Percentiles rank a stretch among this genome's conserved stretches.
phyloP scores from a whole-genome alignment of 306 rosid genomes.

The Lagenaria siceraria region DNA sequence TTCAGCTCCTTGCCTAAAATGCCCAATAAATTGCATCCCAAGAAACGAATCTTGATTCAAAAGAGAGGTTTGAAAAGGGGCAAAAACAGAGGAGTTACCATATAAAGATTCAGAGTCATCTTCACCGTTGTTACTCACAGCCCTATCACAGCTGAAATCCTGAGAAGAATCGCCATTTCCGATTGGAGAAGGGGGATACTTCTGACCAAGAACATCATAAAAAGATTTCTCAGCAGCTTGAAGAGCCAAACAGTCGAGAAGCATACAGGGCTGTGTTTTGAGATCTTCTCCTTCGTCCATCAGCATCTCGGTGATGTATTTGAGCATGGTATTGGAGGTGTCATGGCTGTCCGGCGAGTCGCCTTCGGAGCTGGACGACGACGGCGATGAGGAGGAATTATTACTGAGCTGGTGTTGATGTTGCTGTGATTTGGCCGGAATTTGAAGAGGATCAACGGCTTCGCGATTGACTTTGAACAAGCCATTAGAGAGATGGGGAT shows the following conservation, averaged over 20 bases:
- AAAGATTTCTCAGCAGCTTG: constrained; percentile 80
- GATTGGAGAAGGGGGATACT: constrained; percentile 20
- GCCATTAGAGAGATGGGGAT: background rate
- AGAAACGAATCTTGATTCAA: constrained; percentile 16
- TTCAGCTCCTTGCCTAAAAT: background rate
- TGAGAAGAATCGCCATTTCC: background rate
- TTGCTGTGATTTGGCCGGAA: background rate
- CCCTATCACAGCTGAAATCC: constrained; percentile 8
- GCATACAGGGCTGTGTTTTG: constrained; percentile 59
- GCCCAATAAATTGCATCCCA: constrained; percentile 13
- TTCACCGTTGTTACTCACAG: background rate
- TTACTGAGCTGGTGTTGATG: background rate
- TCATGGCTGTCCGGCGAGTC: constrained; percentile 24
- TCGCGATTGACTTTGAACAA: background rate
- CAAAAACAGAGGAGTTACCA: background rate
- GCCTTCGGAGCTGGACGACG: constrained; percentile 8
- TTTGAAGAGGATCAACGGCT: background rate
- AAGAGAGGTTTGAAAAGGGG: background rate
- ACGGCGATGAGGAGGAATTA: background rate
- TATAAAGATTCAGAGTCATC: constrained; percentile 10
- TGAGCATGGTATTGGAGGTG: constrained; percentile 33
- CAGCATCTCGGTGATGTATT: constrained; percentile 59
- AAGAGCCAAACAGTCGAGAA: constrained; percentile 62
- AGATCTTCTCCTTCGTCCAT: constrained; percentile 68
- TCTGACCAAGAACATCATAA: constrained; percentile 45